Evolutionary conservation across 768 basidiomycete genomes (phyloP), one percentile per base, ranked within the genome.

Genomic region (Leucosporidium creatinivorum): DNA sequence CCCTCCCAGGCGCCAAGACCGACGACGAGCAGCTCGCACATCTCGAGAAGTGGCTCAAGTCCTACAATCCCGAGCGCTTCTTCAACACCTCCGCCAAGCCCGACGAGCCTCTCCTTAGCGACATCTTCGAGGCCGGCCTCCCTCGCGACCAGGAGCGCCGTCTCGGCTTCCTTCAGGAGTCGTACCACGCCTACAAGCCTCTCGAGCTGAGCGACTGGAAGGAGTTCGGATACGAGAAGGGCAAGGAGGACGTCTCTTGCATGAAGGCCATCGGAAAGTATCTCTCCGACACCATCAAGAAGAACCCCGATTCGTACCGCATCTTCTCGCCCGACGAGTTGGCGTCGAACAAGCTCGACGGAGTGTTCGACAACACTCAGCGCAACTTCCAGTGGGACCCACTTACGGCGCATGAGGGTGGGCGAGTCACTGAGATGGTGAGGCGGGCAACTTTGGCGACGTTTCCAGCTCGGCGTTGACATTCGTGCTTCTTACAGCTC

Each of bases 341-440:
- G 61, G 61, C 72, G 33, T 71, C 61, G 30, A 73, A 70, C 69
- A 73, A 73, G 79, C 85, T 96, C 13, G 89, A 90, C 73, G 88
- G 85, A 4, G 86, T 88, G 9, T 83, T 93, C 51, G 83, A 87
- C 9, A 79, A 63, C 39, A 76, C 74, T 21, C 44, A 36, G 19
- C 69, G 75, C 58, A 86, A 90, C 79, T 87, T 92, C 77, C 90
- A 93, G 79, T 92, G 89, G 89, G 92, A 94, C 74, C 80, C 80
- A 1, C 76, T 78, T 58, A 79, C 79, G 44, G 85, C 80, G 15
- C 81, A 86, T 69, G 77, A 76, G 49, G 89, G 89, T 50, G 92
- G 91, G 1, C 86, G 91, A 13, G 85, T 93, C 55, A 82, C 92
- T 67, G 92, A 94, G 78, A 92, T 93, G 64, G 84, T 93, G 18